Evolutionary conservation across 305 asterid genomes (phyloP).

Genomic region (Ajuga reptans): DNA sequence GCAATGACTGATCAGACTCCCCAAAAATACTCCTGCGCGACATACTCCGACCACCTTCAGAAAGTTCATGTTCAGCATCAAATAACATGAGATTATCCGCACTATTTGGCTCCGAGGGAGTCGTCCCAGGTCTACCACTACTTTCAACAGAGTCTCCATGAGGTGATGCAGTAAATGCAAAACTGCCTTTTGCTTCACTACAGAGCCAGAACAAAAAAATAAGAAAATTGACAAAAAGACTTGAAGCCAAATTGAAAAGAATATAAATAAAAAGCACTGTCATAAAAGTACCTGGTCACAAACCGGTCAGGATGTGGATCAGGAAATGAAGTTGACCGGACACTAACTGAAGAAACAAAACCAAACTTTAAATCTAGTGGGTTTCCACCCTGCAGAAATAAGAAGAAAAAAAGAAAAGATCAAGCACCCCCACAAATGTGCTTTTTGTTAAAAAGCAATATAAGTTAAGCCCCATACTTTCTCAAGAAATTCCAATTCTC

Average conservation of each 20-base stretch:
- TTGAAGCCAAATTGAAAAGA: not conserved
- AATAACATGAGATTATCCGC: constrained; percentile 82
- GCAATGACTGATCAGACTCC: constrained; percentile 42
- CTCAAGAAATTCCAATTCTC: constrained; percentile 90
- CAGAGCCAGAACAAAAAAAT: constrained; percentile 20
- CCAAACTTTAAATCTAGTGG: constrained; percentile 72
- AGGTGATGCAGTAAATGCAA: constrained; percentile 73
- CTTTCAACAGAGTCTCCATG: constrained; percentile 96
- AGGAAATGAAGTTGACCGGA: constrained; percentile 61
- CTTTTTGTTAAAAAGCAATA: constrained; percentile 8
- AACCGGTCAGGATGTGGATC: constrained; percentile 42
- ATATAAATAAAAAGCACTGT: constrained; percentile 9
- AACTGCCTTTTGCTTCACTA: constrained; percentile 91
- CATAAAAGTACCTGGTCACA: constrained; percentile 44
- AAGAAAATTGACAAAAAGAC: not conserved
- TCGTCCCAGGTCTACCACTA: constrained; percentile 70
- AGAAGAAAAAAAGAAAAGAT: constrained; percentile 21
- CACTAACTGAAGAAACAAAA: constrained; percentile 60
- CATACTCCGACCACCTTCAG: constrained; percentile 53
- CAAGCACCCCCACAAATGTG: constrained; percentile 18
- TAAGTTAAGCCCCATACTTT: constrained; percentile 52
- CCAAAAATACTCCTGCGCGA: constrained; percentile 38
- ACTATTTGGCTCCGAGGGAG: constrained; percentile 66
- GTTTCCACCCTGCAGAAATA: constrained; percentile 68
- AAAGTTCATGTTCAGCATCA: constrained; percentile 56